A percentile compares a stretch with the other conserved stretches of the same genome.
phyloP scores from a whole-genome alignment of 2,329 filamentous ascomycete genomes.

The Colletotrichum incanum region DNA sequence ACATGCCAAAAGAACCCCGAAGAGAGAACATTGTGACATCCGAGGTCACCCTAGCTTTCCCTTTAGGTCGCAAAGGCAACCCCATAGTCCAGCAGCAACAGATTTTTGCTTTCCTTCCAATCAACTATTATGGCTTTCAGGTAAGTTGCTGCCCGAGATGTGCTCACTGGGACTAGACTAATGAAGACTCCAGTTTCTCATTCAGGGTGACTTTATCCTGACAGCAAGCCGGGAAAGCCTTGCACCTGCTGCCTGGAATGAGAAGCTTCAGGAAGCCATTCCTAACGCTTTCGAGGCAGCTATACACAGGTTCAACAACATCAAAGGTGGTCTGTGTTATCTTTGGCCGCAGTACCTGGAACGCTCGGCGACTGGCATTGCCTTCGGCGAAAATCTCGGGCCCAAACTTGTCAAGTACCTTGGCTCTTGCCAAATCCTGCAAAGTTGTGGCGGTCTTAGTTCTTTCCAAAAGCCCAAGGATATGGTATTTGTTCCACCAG shows the following conservation, averaged over 20 bases:
- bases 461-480: not conserved
- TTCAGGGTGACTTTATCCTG: conserved; percentile 50
- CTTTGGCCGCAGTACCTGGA: conserved; percentile 12
- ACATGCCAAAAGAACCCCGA: not conserved
- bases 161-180: not conserved
- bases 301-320: conserved; percentile 16
- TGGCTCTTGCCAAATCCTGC: not conserved
- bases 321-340: not conserved
- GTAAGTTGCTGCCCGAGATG: conserved; percentile 10
- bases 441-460: not conserved
- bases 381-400: not conserved
- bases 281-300: conserved; percentile 21
- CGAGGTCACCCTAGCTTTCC: conserved; percentile 46
- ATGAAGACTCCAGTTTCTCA: conserved; percentile 47
- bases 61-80: conserved; percentile 7
- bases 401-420: not conserved
- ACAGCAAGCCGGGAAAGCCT: conserved; percentile 47
- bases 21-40: not conserved
- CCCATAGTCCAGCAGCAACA: conserved; percentile 34
- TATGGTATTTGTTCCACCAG: conserved; percentile 2
- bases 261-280: conserved; percentile 25
- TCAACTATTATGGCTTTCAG: conserved; percentile 39
- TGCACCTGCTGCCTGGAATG: conserved; percentile 41
- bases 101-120: conserved; percentile 46
- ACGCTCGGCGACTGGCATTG: not conserved